Base-by-base conservation (phyloP, 495 filamentous ascomycete species). In the Xylaria intraflava region DNA sequence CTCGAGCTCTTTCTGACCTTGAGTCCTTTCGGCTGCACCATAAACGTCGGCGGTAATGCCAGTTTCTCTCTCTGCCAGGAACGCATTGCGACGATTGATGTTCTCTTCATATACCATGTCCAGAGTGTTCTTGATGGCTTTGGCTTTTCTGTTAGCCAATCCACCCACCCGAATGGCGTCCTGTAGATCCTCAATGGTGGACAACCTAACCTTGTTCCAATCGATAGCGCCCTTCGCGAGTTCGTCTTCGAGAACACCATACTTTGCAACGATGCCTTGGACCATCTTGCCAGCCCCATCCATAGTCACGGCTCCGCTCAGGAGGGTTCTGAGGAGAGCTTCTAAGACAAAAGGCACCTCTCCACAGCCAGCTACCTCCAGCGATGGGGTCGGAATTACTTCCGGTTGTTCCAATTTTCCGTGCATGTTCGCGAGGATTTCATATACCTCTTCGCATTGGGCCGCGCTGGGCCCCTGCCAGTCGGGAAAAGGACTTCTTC, bases 271-370 rank as follows among this genome's bases (percentile, higher is more conserved):
- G 1, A 96, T 72, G 1, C 83, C 88, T 53, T 83, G 69, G 52
- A 96, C 85, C 7, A 90, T 86, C 35, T 66, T 71, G 52, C 83
- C 78, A 4, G 87, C 80, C 51, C 89, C 87, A 5, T 62, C 78
- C 49, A 80, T 77, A 0, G 80, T 82, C 0, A 88, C 93, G 6
- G 85, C 82, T 0, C 86, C 87, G 64, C 88, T 94, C 22, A 95
- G 77, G 4, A 85, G 64, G 0, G 90, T 95, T 22, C 90, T 80
- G 20, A 96, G 79, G 0, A 98, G 72, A 0, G 91, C 93, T 63
- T 97, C 93, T 0, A 98, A 76, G 0, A 96, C 83, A 17, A 84
- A 92, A 0, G 92, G 92, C 0, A 96, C 93, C 66, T 98, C 91
- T 12, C 93, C 93, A 59, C 93, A 98, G 1, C 91, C 92, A 16